phyloP scores from a whole-genome alignment of 2,329 filamentous ascomycete genomes.

The Trichoderma sp. region DNA sequence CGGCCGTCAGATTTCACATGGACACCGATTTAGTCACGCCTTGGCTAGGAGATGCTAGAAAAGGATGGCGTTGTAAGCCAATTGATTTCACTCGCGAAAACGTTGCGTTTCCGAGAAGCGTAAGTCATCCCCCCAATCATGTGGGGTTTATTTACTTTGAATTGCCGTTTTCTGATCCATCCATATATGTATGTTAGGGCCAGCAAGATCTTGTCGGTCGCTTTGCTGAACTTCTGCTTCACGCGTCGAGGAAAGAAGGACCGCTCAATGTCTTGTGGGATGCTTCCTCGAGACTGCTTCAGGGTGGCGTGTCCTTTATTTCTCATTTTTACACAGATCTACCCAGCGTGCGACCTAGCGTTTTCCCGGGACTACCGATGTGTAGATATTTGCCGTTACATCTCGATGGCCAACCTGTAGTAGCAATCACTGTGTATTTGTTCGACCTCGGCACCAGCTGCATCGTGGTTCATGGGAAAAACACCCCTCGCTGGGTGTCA shows the following conservation, averaged over 20 bases:
- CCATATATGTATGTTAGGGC: neutral
- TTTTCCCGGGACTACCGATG: neutral
- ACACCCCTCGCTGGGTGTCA: neutral
- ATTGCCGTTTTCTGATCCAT: neutral
- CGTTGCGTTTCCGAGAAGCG: neutral
- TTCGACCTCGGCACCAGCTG: neutral
- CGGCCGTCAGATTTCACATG: neutral
- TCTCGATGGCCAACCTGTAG: neutral
- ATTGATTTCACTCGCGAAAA: neutral
- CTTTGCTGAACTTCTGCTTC: neutral
- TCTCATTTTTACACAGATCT: neutral
- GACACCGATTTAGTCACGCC: neutral
- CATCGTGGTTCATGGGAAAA: neutral
- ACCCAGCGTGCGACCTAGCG: neutral
- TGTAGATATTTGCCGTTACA: neutral
- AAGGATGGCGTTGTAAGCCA: neutral
- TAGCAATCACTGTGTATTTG: neutral
- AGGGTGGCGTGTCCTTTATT: neutral
- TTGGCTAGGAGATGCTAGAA: neutral
- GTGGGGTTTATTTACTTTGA: neutral
- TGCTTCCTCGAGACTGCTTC: neutral
- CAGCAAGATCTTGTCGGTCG: neutral
- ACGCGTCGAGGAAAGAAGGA: neutral
- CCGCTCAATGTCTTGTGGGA: neutral
- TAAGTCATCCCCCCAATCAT: neutral